These are phyloP conservation scores for Chlorokybus atmophyticus DNA, from an alignment of 139 green algal species.

Conservation along the genomic window DNA sequence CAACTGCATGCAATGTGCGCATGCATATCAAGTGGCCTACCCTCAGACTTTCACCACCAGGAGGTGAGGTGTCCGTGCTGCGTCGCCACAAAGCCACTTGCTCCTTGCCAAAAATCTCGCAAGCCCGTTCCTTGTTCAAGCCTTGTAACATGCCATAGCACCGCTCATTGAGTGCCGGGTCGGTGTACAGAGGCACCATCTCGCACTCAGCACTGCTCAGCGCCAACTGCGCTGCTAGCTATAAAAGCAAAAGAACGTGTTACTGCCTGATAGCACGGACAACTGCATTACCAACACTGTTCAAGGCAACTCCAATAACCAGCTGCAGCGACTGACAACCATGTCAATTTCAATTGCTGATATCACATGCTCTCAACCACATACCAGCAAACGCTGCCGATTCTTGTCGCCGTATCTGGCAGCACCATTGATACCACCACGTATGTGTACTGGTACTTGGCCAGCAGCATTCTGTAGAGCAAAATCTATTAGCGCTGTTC, in stretches of 20 bases:
- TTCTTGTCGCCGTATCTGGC: slow-evolving; percentile 20
- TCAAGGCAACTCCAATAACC: too few relatives aligned
- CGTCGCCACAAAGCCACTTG: slow-evolving; percentile 23
- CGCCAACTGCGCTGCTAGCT: slow-evolving; percentile 15
- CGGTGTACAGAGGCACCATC: slow-evolving; percentile 27
- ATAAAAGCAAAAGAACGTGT: too few relatives aligned
- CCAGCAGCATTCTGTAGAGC: not conserved
- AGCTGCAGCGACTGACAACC: too few relatives aligned
- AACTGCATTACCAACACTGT: too few relatives aligned
- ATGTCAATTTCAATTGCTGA: too few relatives aligned
- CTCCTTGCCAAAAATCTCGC: slow-evolving; percentile 22
- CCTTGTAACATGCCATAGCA: slow-evolving; percentile 28
- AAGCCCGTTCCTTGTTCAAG: slow-evolving; percentile 28
- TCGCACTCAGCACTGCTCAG: slow-evolving; percentile 12
- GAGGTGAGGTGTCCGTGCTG: slow-evolving; percentile 12
- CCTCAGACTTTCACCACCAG: slow-evolving; percentile 26
- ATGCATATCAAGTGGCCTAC: slow-evolving; percentile 6
- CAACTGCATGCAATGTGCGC: too few relatives aligned
- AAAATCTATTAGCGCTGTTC: too few relatives aligned
- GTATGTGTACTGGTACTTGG: slow-evolving; percentile 21
- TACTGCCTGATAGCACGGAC: too few relatives aligned
- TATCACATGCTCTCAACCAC: too few relatives aligned
- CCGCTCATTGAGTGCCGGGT: slow-evolving; percentile 25
- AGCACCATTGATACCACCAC: slow-evolving; percentile 20
- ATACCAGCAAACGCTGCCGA: slow-evolving; percentile 8